Conservation (phyloP, 2,329 filamentous ascomycete genomes). For the Penicillium sumatraense region DNA sequence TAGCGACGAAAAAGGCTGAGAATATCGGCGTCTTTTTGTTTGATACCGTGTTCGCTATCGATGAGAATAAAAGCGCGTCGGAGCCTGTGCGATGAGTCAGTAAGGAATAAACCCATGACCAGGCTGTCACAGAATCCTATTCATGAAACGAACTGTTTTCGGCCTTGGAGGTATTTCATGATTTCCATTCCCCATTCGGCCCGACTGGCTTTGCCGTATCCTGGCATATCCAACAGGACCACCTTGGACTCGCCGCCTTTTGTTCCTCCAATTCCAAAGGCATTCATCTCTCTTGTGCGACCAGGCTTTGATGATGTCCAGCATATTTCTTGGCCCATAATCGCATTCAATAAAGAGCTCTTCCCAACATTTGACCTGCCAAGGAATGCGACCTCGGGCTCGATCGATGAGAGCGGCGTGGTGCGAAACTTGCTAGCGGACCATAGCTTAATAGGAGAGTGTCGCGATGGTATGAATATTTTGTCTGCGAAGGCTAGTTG, state of each 20-base stretch:
- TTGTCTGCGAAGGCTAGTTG: slow-evolving; percentile 53
- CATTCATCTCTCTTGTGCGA: slow-evolving; percentile 68
- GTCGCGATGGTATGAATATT: slow-evolving; percentile 52
- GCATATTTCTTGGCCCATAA: slow-evolving; percentile 59
- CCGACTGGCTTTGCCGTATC: slow-evolving; percentile 67
- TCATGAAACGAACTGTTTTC: slow-evolving; percentile 58
- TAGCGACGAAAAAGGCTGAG: slow-evolving; percentile 59
- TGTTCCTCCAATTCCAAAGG: slow-evolving; percentile 63
- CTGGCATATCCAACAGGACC: slow-evolving; percentile 72
- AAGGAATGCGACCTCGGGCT: slow-evolving; percentile 69
- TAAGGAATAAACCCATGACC: not conserved
- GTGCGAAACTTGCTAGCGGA: slow-evolving; percentile 64
- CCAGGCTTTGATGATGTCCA: slow-evolving; percentile 65
- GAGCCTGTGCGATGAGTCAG: slow-evolving; percentile 44
- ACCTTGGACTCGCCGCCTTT: slow-evolving; percentile 52
- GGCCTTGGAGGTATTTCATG: slow-evolving; percentile 67
- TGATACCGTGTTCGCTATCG: slow-evolving; percentile 67
- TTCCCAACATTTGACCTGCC: slow-evolving; percentile 75
- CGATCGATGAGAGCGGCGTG: slow-evolving; percentile 57
- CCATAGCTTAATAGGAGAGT: slow-evolving; percentile 62
- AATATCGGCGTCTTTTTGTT: slow-evolving; percentile 62
- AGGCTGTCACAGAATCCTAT: not conserved
- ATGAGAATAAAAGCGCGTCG: slow-evolving; percentile 67
- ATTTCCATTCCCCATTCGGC: slow-evolving; percentile 69
- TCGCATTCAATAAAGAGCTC: slow-evolving; percentile 67